Evolutionary conservation across 2,329 filamentous ascomycete genomes (phyloP), one percentile per base, ranked within the genome.

Genomic region (Diplodia mutila): DNA sequence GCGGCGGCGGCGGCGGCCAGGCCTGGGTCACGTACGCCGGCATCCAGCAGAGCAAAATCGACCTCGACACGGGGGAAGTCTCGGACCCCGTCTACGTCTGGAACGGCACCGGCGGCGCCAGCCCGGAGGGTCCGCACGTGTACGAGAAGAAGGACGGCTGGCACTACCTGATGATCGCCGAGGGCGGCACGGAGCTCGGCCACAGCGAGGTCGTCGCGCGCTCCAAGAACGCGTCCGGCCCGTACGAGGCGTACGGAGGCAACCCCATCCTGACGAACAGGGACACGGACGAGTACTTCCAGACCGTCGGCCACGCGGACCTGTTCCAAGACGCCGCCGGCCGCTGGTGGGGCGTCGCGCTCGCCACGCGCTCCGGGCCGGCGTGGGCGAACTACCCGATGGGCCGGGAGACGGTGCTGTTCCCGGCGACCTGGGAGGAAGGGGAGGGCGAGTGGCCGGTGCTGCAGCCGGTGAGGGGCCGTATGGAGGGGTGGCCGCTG

Each of bases 271-370:
- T 73, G 9, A 74, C 71, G 0, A 72, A 72, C 39, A 59, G 68
- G 16, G 75, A 77, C 21, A 75, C 73, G 2, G 74, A 75, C 0
- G 66, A 72, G 51, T 74, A 76, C 78, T 78, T 72, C 68, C 85
- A 87, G 70, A 85, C 85, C 2, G 82, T 86, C 1, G 86, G 86
- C 0, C 86, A 88, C 65, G 82, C 84, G 0, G 86, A 89, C 69
- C 69, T 87, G 1, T 87, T 88, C 69, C 81, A 85, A 51, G 85
- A 88, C 68, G 69, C 70, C 0, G 37, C 69, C 0, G 84, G 82
- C 0, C 80, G 83, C 37, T 88, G 85, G 85, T 87, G 85, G 85
- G 65, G 78, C 3, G 77, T 79, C 2, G 76, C 78, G 67, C 70
- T 79, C 1, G 72, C 73, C 1, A 76, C 76, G 2, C 75, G 77